Evolutionary conservation across 768 basidiomycete genomes (phyloP), one percentile per base, ranked within the genome.

Genomic region (Psilocybe cyanescens): DNA sequence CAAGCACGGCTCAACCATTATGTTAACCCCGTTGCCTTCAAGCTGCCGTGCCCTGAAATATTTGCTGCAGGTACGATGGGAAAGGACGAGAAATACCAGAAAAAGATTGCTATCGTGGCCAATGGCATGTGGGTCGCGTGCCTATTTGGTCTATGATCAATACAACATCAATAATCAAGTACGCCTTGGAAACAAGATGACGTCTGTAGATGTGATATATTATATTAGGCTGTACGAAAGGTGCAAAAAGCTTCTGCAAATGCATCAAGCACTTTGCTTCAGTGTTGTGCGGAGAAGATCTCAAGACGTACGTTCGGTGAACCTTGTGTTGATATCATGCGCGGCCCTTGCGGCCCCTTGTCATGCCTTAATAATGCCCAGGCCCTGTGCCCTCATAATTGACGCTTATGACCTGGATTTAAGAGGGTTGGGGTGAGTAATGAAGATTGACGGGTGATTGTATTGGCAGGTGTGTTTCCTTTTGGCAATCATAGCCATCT

Each of bases 1-100:
- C 49, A 62, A 33, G 28, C 47, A 55, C 65, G 60, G 65, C 50
- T 44, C 33, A 63, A 54, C 45, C 50, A 31, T 59, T 59, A 63
- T 59, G 62, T 57, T 66, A 62, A 59, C 39, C 46, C 60, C 62
- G 60, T 67, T 51, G 45, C 41, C 24, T 31, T 53, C n/a, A 12
- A 53, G 51, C 33, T 17, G 50, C 30, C 50, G 30, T 51, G 28
- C 29, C 50, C 50, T 51, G 50, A 16, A 30, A 29, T 51, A 30
- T 54, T 46, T 33, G 19, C 35, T 57, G 61, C 24, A 12, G 46
- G 41, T 48, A 41, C 45, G 33, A 59, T 11, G 39, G 17, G 57
- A 50, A 29, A 37, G 19, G 33, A 6, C 6, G 33, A 35, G 33
- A 35, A 11, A 6, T 11, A 11, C 33, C 33, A 7, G 33, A 35